Evolutionary conservation across 2,329 filamentous ascomycete species (phyloP), one percentile per base, ranked within the genome.

Genomic region (Colletotrichum sp.): DNA sequence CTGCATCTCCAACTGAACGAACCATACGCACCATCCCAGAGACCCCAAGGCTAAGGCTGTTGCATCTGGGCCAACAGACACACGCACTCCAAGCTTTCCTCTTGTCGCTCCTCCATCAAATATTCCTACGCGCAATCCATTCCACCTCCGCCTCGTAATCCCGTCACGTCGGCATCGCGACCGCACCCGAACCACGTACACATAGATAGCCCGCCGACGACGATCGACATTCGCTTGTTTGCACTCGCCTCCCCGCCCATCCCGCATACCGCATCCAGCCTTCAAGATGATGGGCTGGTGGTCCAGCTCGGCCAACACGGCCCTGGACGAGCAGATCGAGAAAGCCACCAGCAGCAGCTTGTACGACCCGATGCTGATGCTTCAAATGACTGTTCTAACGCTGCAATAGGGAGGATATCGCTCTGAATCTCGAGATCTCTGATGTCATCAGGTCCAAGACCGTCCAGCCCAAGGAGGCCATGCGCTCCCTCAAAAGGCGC

Each of bases 391-490:
- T 34, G 34, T 77, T 59, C 80, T 84, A 77, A 84, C 77, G 32
- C 36, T 57, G 44, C 62, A 73, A 21, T 81, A 98, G 95, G 80
- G 96, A 99, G 87, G 96, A 99, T 83, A 99, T 99, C 84, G 94
- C 97, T 55, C 92, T 98, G 80, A 99, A 99, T 84, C 93, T 99
- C 82, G 97, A 99, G 86, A 99, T 99, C 81, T 98, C 96, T 85
- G 97, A 99, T 88, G 90, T 98, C 80, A 98, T 99, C 85, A 93
- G 97, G 81, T 99, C 96, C 82, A 99, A 99, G 89, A 98, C 96
- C 21, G 96, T 99, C 67, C 96, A 96, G 85, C 96, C 97, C 70
- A 98, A 96, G 86, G 97, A 99, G 86, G 97, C 97, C 78, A 99
- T 99, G 97, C 95, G 96, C 84, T 96, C 95, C 59, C 89, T 99